These are phyloP conservation scores for Bromus sterilis DNA, from an alignment of 176 grass and related monocot genomes.

Conservation along the genomic window DNA sequence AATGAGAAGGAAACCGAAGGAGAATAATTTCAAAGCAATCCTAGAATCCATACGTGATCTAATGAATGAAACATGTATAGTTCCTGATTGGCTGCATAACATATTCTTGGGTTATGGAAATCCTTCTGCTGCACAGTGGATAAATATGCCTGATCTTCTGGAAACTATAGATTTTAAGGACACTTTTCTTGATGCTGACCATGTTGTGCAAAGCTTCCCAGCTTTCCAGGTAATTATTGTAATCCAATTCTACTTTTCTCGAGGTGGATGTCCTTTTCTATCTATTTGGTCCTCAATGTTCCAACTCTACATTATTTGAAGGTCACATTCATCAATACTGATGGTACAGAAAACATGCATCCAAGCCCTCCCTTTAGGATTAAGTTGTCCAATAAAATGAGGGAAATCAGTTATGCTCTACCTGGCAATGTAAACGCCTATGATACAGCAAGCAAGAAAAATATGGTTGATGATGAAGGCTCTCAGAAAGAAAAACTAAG, in stretches of 20 bases:
- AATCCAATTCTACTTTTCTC: background rate
- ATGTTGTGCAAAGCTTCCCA: constrained; percentile 78
- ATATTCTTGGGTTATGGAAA: constrained; percentile 98
- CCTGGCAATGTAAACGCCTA: constrained; percentile 53
- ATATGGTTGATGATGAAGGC: constrained; percentile 24
- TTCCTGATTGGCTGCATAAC: constrained; percentile 98
- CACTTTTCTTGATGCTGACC: constrained; percentile 83
- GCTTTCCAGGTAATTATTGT: constrained; percentile 68
- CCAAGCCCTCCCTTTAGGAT: constrained; percentile 74
- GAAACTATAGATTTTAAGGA: constrained; percentile 95
- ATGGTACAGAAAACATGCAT: constrained; percentile 62
- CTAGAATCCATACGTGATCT: constrained; percentile 98
- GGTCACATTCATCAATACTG: constrained; percentile 88
- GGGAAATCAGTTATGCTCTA: constrained; percentile 61
- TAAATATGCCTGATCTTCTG: constrained; percentile 87
- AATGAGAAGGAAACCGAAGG: constrained; percentile 98
- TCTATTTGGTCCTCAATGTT: background rate
- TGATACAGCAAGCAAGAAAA: constrained; percentile 9
- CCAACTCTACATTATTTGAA: constrained; percentile 42
- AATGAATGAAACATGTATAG: constrained; percentile 98
- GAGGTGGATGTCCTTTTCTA: background rate
- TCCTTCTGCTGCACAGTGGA: constrained; percentile 90
- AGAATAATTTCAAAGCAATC: constrained; percentile 99
- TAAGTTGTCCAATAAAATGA: constrained; percentile 74
- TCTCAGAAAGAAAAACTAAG: constrained; percentile 65